Evolutionary conservation across 768 basidiomycete genomes (phyloP).

Genomic region (Sporobolomyces pararoseus): DNA sequence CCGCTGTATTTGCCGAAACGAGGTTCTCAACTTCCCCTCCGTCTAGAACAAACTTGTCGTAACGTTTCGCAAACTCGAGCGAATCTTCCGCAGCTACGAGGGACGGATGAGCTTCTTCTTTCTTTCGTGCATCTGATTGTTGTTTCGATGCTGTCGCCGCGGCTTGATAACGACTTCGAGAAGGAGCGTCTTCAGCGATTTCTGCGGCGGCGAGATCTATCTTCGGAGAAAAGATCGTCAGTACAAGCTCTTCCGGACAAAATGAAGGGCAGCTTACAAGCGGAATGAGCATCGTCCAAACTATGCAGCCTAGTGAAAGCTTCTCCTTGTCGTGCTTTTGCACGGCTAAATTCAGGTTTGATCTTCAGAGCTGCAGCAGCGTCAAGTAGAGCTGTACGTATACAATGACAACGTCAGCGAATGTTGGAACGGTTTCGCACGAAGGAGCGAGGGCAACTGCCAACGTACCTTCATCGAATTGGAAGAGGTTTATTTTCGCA

Average conservation of each 20-base stretch:
- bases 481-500: conserved; percentile 7
- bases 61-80: conserved; percentile 9
- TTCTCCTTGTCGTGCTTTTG: conserved; percentile 1
- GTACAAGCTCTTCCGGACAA: too few species aligned
- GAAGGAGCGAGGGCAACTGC: background rate
- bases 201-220: conserved; percentile 2
- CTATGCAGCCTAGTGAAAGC: background rate
- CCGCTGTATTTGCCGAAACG: conserved; percentile 14
- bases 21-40: conserved; percentile 7
- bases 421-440: too few species aligned
- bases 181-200: conserved; percentile 15
- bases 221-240: too few species aligned
- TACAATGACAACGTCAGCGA: background rate
- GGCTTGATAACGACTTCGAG: background rate
- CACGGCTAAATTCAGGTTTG: conserved; percentile 6
- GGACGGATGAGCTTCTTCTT: background rate
- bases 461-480: conserved; percentile 15
- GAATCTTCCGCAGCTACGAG: conserved; percentile 3
- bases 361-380: background rate
- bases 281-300: background rate
- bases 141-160: background rate
- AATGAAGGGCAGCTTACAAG: conserved; percentile 7
- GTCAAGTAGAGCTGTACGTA: conserved; percentile 17
- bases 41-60: conserved; percentile 1
- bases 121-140: background rate